phyloP scores from a whole-genome alignment of 108 stramenopile species.

The Cylindrotheca closterium region DNA sequence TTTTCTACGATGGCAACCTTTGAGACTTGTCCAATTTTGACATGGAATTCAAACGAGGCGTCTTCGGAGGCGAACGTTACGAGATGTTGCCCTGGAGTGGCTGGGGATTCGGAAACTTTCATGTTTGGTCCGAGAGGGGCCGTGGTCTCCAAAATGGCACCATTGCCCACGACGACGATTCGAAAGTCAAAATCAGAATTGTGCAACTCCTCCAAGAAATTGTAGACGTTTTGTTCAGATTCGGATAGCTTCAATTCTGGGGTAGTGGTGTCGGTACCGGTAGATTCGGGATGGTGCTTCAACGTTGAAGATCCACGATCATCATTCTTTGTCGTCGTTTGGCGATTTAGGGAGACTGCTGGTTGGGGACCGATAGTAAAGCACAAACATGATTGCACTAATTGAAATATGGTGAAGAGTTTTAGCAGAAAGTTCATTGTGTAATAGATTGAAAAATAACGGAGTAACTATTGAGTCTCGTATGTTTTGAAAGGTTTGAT shows the following conservation, averaged over 20 bases:
- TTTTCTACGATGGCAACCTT: constrained; percentile 56
- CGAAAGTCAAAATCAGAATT: constrained; percentile 58
- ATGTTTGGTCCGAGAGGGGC: constrained; percentile 52
- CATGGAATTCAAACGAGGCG: constrained; percentile 81
- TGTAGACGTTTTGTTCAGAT: constrained; percentile 37
- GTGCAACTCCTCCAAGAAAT: constrained; percentile 49
- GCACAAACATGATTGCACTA: too few relatives aligned
- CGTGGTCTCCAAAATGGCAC: constrained; percentile 85
- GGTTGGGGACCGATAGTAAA: too few relatives aligned
- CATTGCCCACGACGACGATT: constrained; percentile 81
- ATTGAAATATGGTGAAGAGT: too few relatives aligned
- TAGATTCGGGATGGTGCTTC: too few relatives aligned
- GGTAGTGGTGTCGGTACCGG: too few relatives aligned
- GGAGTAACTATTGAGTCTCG: too few relatives aligned
- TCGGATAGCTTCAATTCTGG: not conserved
- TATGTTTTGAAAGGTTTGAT: too few relatives aligned
- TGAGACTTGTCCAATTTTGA: constrained; percentile 53
- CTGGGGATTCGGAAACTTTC: constrained; percentile 55
- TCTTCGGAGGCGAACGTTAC: constrained; percentile 75
- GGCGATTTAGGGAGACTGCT: too few relatives aligned
- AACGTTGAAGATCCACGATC: too few relatives aligned
- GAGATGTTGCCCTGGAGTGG: constrained; percentile 55
- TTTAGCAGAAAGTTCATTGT: too few relatives aligned
- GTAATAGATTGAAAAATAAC: too few relatives aligned
- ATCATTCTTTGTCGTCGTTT: too few relatives aligned